Percentiles rank a stretch among this genome's conserved stretches.
phyloP scores from a whole-genome alignment of 805 yeast genomes.

The Candida schatavii region DNA sequence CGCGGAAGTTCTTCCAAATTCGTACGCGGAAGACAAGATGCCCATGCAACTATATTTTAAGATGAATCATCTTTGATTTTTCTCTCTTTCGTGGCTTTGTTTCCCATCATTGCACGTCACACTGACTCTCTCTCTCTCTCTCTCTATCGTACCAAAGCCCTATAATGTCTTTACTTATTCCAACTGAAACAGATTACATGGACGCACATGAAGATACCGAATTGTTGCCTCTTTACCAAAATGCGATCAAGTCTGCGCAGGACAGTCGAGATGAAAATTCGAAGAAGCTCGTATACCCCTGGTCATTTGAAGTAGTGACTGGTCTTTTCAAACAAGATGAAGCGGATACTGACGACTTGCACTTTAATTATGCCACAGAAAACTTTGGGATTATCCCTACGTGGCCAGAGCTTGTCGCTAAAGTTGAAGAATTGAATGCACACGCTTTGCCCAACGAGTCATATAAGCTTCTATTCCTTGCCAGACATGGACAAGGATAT shows the following conservation, averaged over 20 bases:
- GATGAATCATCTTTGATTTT: too few species aligned
- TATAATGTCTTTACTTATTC: slow-evolving; percentile 21
- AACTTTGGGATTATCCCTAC: slow-evolving; percentile 41
- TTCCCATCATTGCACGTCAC: too few species aligned
- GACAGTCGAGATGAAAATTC: neutral
- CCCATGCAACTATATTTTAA: too few species aligned
- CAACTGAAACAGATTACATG: slow-evolving; percentile 22
- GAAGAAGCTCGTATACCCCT: slow-evolving; percentile 9
- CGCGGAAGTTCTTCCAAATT: too few species aligned
- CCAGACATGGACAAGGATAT: slow-evolving; percentile 55
- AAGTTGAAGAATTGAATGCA: slow-evolving; percentile 36
- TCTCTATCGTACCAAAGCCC: too few species aligned
- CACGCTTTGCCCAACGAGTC: slow-evolving; percentile 20
- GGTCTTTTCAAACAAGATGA: slow-evolving; percentile 45
- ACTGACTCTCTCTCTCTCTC: too few species aligned
- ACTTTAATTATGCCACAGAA: slow-evolving; percentile 40
- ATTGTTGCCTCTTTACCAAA: slow-evolving; percentile 9
- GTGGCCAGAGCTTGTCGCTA: slow-evolving; percentile 30
- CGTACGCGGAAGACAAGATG: too few species aligned
- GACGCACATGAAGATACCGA: slow-evolving; percentile 21
- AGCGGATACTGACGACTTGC: slow-evolving; percentile 36
- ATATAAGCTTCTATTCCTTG: slow-evolving; percentile 47
- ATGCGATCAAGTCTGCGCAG: neutral
- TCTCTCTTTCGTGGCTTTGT: too few species aligned
- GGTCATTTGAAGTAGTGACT: slow-evolving; percentile 41